These are phyloP conservation scores for Globisporangium paroecandrum DNA, from an alignment of 352 stramenopile genomes.

Conservation along the genomic window DNA sequence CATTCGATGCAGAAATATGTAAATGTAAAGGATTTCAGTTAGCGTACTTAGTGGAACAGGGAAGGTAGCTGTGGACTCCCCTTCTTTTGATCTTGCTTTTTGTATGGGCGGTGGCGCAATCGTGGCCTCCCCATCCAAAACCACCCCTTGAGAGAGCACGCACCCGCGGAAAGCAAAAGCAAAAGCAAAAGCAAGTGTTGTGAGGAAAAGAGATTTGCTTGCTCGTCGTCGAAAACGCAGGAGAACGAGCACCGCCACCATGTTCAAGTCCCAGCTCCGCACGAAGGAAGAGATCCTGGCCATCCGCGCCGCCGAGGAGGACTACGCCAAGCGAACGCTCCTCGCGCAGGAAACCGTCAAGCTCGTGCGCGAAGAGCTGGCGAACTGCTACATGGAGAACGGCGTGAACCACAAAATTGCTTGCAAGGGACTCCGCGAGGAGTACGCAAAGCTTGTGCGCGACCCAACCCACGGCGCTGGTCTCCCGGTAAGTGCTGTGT, in stretches of 20 bases:
- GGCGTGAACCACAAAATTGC: slow-evolving; percentile 87
- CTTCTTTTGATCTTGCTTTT: slow-evolving; percentile 12
- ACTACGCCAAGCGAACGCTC: slow-evolving; percentile 72
- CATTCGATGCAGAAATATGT: neutral
- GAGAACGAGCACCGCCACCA: slow-evolving; percentile 11
- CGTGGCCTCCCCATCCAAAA: slow-evolving; percentile 19
- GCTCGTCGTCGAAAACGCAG: slow-evolving; percentile 9
- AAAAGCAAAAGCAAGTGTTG: slow-evolving; percentile 4
- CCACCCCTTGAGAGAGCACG: slow-evolving; percentile 11
- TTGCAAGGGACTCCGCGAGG: slow-evolving; percentile 77
- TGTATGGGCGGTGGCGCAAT: slow-evolving; percentile 18
- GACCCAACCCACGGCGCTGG: slow-evolving; percentile 77
- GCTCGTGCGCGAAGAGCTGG: slow-evolving; percentile 82
- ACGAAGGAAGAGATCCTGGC: slow-evolving; percentile 83
- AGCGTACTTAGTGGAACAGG: slow-evolving; percentile 8
- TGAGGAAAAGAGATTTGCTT: slow-evolving; percentile 14
- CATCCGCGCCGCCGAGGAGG: slow-evolving; percentile 67
- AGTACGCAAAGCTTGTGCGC: slow-evolving; percentile 78
- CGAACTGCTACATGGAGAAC: slow-evolving; percentile 86
- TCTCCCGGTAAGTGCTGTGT: slow-evolving; percentile 41
- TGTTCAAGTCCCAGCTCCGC: slow-evolving; percentile 73
- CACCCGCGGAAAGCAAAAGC: slow-evolving; percentile 14
- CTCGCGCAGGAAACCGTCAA: slow-evolving; percentile 80
- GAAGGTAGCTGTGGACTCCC: slow-evolving; percentile 1
- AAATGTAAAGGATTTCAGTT: neutral